Conservation (phyloP, 192 early-diverging fungal genomes). For the Pecoramyces ruminantium region DNA sequence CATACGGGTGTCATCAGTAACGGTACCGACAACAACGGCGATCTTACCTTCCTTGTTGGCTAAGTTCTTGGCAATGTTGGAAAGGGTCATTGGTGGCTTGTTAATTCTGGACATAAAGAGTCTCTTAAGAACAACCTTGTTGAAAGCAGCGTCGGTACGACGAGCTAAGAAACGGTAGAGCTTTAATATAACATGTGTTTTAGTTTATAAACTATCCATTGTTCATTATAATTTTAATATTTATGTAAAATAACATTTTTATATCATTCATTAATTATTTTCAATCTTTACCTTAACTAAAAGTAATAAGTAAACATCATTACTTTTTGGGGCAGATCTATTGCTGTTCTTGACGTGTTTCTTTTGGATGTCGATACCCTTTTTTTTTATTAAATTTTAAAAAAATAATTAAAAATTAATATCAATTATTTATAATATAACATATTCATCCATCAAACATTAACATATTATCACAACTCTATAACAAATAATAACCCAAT, state of each 20-base stretch:
- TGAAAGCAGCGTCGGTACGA: slow-evolving; percentile 95
- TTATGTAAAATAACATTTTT: too few species aligned
- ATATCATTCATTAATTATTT: too few species aligned
- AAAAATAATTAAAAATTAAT: too few species aligned
- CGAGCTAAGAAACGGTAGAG: slow-evolving; percentile 98
- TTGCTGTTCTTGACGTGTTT: slow-evolving; percentile 92
- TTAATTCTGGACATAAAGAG: slow-evolving; percentile 97
- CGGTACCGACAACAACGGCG: slow-evolving; percentile 85
- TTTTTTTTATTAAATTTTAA: too few species aligned
- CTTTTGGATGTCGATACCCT: slow-evolving; percentile 95
- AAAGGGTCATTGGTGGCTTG: slow-evolving; percentile 86
- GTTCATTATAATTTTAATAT: too few species aligned
- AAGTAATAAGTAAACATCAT: slow-evolving; percentile 94
- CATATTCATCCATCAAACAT: too few species aligned
- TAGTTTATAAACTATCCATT: too few species aligned
- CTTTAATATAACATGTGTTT: slow-evolving; percentile 13
- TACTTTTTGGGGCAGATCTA: slow-evolving; percentile 74
- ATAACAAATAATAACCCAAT: too few species aligned
- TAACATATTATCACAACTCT: too few species aligned
- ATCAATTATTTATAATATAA: too few species aligned
- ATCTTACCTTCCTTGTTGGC: slow-evolving; percentile 72
- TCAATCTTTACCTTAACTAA: slow-evolving; percentile 75
- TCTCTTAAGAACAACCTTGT: slow-evolving; percentile 96
- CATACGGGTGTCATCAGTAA: slow-evolving; percentile 91
- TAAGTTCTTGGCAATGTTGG: slow-evolving; percentile 65